A percentile compares a stretch with the other conserved stretches of the same genome.
Conservation (phyloP, 1,139 yeast species). For the Sugiyamaella pinicola region DNA sequence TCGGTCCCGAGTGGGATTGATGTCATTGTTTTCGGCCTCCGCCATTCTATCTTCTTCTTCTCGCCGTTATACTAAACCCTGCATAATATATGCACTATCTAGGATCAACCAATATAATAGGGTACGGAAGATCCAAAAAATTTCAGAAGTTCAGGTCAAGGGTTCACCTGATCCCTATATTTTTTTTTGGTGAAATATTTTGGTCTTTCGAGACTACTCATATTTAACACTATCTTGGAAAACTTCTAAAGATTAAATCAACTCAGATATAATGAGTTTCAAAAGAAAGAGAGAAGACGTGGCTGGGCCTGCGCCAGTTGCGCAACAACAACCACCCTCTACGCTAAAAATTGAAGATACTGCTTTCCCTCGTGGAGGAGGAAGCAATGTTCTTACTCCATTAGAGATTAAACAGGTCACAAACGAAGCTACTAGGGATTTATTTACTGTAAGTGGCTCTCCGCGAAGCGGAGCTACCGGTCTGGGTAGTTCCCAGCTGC, state of each 20-base stretch:
- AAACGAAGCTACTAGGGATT: constrained; percentile 85
- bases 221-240: background rate
- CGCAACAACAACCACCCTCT: constrained; percentile 11
- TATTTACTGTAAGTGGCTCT: constrained; percentile 21
- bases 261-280: constrained; percentile 22
- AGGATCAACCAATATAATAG: background rate
- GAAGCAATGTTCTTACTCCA: constrained; percentile 75
- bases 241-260: background rate
- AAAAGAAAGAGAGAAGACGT: constrained; percentile 29
- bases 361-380: constrained; percentile 88
- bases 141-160: constrained; percentile 15
- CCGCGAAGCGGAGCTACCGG: background rate
- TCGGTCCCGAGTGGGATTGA: too few species aligned
- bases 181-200: constrained; percentile 8
- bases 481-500: background rate
- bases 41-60: background rate
- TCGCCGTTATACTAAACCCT: background rate
- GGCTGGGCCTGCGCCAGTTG: constrained; percentile 14
- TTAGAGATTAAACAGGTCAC: constrained; percentile 90
- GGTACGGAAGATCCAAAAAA: constrained; percentile 10
- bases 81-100: background rate
- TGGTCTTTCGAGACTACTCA: background rate
- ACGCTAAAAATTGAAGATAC: constrained; percentile 43
- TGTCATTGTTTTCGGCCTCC: too few species aligned
- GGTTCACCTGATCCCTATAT: constrained; percentile 10